phyloP scores from a whole-genome alignment of 345 rosid genomes.

The Arabidopsis suecica region DNA sequence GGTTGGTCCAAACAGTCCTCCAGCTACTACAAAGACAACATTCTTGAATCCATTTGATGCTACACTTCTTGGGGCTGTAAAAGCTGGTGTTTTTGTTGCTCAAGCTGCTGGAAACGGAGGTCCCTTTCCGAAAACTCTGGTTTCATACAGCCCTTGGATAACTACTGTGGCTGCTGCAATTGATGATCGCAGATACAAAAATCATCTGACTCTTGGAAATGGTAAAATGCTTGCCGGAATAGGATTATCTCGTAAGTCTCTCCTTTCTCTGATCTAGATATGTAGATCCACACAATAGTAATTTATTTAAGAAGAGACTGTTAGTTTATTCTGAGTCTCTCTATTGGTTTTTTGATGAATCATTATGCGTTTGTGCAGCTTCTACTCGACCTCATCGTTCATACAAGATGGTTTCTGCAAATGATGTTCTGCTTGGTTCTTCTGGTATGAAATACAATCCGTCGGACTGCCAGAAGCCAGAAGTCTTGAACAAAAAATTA shows the following conservation, averaged over 20 bases:
- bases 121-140: conserved; percentile 93
- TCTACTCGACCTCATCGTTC: conserved; percentile 77
- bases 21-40: conserved; percentile 84
- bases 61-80: conserved; percentile 94
- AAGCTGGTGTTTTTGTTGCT: conserved; percentile 96
- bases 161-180: conserved; percentile 96
- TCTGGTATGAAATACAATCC: conserved; percentile 76
- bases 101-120: conserved; percentile 99
- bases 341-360: conserved; percentile 8
- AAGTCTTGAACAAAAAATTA: conserved; percentile 79
- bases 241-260: conserved; percentile 85
- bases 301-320: not conserved
- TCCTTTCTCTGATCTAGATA: not conserved
- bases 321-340: not conserved
- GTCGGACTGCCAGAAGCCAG: conserved; percentile 96
- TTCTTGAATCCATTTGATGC: conserved; percentile 94
- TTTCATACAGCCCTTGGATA: conserved; percentile 98
- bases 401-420: conserved; percentile 88
- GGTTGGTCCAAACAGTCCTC: conserved; percentile 97
- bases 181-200: conserved; percentile 94
- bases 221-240: conserved; percentile 87
- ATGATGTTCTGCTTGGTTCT: conserved; percentile 87
- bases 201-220: conserved; percentile 84
- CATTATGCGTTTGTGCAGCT: conserved; percentile 61
- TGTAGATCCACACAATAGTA: not conserved